A percentile compares a stretch with the other conserved stretches of the same genome.
These are phyloP conservation scores for Porphyrellus sp. DNA, from an alignment of 1,284 basidiomycete species.

Conservation along the genomic window DNA sequence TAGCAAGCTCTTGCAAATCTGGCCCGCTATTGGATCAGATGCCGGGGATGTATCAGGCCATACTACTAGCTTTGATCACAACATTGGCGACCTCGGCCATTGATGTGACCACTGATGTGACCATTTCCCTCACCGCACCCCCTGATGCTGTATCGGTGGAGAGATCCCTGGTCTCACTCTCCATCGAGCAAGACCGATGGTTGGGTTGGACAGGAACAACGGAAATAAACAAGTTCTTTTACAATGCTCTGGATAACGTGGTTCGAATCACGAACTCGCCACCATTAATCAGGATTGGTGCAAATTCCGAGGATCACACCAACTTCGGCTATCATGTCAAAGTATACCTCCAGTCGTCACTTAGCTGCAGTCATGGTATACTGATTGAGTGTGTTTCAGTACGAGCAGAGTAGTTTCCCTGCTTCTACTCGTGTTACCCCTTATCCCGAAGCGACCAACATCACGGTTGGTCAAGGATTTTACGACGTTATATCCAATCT, in stretches of 20 bases:
- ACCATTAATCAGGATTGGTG: constrained; percentile 60
- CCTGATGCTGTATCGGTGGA: constrained; percentile 34
- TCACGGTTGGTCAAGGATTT: constrained; percentile 57
- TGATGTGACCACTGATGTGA: constrained; percentile 22
- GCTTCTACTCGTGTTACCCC: constrained; percentile 47
- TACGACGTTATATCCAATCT: constrained; percentile 56
- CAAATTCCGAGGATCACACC: constrained; percentile 62
- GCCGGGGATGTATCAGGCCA: constrained; percentile 1
- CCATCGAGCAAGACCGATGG: constrained; percentile 70
- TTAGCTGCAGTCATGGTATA: not conserved
- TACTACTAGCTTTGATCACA: not conserved
- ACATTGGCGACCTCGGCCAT: constrained; percentile 7
- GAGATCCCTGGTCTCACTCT: constrained; percentile 54
- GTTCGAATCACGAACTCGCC: constrained; percentile 51
- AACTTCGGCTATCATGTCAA: constrained; percentile 45
- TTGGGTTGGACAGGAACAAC: constrained; percentile 57
- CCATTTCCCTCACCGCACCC: constrained; percentile 23
- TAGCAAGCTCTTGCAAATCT: not conserved
- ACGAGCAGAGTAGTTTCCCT: constrained; percentile 42
- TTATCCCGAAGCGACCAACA: constrained; percentile 59
- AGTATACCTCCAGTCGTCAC: constrained; percentile 28
- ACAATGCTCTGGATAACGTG: constrained; percentile 55
- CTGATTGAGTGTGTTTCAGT: constrained; percentile 9
- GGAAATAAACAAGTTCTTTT: constrained; percentile 52
- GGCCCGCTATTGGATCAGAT: not conserved